Evolutionary conservation across 768 basidiomycete genomes (phyloP), one percentile per base, ranked within the genome.

Genomic region (Mycena filopes): DNA sequence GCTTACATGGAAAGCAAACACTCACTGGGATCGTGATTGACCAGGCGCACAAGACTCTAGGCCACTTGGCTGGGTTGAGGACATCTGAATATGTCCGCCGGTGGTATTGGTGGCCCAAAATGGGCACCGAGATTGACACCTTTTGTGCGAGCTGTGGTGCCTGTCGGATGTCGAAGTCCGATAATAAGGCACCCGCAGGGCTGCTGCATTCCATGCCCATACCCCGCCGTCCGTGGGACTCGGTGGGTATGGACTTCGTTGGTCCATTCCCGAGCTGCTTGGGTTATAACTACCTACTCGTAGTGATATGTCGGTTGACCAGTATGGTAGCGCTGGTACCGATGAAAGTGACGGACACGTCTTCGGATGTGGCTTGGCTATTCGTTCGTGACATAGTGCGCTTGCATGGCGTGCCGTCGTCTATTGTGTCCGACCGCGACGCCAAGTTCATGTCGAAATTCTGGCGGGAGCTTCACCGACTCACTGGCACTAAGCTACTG

Each of bases 181-280:
- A 23, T 2, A 56, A 26, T 8, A 26, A 25, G 0, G 16, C 23
- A 3, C 57, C 57, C 5, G 2, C 47, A 2, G 72, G 72, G 3
- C 2, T 23, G 4, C 60, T 76, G 0, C 72, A 76, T 23, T 31
- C 60, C 3, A 63, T 79, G 11, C 73, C 70, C 3, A 65, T 75
- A 0, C 75, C 75, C 0, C 28, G 29, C 0, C 40, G 41, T 0
- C 80, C 78, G 0, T 79, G 75, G 74, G 60, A 71, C 3, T 70
- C 72, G 0, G 75, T 81, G 0, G 73, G 69, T 0, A 75, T 81
- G 23, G 79, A 81, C 63, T 80, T 80, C 43, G 60, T 80, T 0
- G 79, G 73, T 0, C 74, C 73, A 0, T 60, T 81, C 6, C 79
- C 77, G 0, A 1, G 61, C 15, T 71, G 66, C 0, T 21, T 72